Conservation (phyloP, 2,329 filamentous ascomycete genomes). For the Scedosporium boydii region DNA sequence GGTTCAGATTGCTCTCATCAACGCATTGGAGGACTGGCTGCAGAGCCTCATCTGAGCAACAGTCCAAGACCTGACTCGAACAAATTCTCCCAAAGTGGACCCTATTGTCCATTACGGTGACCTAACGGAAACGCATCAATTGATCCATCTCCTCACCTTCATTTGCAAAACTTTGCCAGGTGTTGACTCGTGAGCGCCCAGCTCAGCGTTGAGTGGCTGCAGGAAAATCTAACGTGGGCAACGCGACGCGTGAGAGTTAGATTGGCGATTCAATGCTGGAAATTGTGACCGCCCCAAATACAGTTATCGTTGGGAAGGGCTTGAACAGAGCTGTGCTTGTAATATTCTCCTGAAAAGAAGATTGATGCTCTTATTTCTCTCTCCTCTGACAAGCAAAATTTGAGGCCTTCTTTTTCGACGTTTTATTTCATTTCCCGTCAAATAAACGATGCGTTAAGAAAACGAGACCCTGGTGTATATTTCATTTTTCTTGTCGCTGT, state of each 20-base stretch:
- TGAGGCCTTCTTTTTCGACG: not conserved
- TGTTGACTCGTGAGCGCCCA: not conserved
- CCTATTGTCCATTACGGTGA: no score
- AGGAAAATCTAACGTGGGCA: not conserved
- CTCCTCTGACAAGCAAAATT: no score
- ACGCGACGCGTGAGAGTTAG: slow-evolving; percentile 4
- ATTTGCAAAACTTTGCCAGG: not conserved
- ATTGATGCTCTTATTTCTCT: no score
- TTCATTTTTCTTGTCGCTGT: not conserved
- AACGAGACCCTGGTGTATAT: not conserved
- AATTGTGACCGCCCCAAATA: not conserved
- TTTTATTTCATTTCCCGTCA: not conserved
- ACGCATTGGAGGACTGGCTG: no score
- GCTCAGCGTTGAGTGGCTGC: not conserved
- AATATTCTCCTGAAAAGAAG: no score
- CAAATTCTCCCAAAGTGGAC: no score
- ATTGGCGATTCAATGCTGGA: not conserved
- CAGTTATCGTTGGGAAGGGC: not conserved
- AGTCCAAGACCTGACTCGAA: no score
- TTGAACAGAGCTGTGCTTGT: no score
- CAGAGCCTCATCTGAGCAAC: no score
- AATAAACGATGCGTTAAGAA: not conserved
- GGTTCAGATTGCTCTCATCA: no score
- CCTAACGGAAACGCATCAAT: no score
- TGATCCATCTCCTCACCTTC: not conserved